phyloP scores from a whole-genome alignment of 495 filamentous ascomycete species.

The Annulohypoxylon moriforme region DNA sequence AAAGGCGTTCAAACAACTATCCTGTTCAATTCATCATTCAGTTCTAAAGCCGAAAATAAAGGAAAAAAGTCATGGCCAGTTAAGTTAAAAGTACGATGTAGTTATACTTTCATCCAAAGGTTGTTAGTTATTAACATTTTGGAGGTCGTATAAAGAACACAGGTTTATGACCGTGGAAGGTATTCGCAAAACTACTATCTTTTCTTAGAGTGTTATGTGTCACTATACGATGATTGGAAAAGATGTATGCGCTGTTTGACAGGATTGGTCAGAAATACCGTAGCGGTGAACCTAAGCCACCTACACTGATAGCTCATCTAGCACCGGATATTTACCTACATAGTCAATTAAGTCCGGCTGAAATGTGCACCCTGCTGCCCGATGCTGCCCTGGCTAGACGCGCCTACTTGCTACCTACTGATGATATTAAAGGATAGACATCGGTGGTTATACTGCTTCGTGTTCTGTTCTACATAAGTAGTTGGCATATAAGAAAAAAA shows the following conservation, averaged over 20 bases:
- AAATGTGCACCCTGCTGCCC: not conserved
- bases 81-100: too few relatives aligned
- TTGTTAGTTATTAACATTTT: too few relatives aligned
- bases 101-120: too few relatives aligned
- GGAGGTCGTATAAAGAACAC: too few relatives aligned
- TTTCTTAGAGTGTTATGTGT: not conserved
- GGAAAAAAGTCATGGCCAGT: too few relatives aligned
- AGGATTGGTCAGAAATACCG: constrained; percentile 7
- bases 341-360: not conserved
- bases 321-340: too few relatives aligned
- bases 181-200: not conserved
- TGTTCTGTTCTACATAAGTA: not conserved
- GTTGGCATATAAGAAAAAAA: not conserved
- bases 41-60: too few relatives aligned
- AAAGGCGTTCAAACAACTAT: too few relatives aligned
- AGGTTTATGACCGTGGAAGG: too few relatives aligned
- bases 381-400: constrained; percentile 1
- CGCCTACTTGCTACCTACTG: not conserved
- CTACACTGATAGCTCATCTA: too few relatives aligned
- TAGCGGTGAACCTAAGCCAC: constrained; percentile 26
- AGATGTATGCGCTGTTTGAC: constrained; percentile 30
- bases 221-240: not conserved
- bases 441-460: not conserved
- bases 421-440: not conserved
- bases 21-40: too few relatives aligned